Percentiles rank a stretch among this genome's conserved stretches.
phyloP scores from a whole-genome alignment of 345 rosid genomes.

The Hibiscus mutabilis region DNA sequence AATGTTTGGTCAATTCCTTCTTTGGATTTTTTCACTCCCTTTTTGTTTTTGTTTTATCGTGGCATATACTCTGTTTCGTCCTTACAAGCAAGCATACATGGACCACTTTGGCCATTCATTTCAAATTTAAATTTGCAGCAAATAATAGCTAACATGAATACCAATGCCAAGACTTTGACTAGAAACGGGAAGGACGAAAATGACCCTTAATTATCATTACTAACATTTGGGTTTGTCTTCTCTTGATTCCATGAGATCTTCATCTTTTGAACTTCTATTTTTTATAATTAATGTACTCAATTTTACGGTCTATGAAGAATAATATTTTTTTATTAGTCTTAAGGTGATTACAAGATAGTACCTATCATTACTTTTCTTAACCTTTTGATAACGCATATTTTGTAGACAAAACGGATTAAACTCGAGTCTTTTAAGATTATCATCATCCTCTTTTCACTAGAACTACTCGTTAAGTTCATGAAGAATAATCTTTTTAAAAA shows the following conservation, averaged over 20 bases:
- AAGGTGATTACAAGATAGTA: no score
- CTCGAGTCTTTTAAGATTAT: no score
- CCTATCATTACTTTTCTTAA: no score
- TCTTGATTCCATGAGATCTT: no score
- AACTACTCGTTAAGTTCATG: no score
- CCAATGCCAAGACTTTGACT: not conserved
- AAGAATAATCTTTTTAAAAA: no score
- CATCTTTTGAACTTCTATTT: not conserved
- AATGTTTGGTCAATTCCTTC: not conserved
- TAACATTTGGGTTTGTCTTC: not conserved
- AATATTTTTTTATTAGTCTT: no score
- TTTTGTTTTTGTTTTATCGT: slow-evolving; percentile 4
- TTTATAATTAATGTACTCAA: not conserved
- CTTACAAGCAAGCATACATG: not conserved
- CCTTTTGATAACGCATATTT: no score
- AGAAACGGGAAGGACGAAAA: slow-evolving; percentile 4
- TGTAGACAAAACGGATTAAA: no score
- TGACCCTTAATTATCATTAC: not conserved
- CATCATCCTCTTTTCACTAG: no score
- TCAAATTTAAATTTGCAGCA: slow-evolving; percentile 1
- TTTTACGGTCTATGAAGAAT: not conserved
- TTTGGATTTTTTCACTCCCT: slow-evolving; percentile 1
- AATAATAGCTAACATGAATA: not conserved
- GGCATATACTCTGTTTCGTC: not conserved
- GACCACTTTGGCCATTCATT: not conserved